Conservation (phyloP, 176 grass and related monocot species). For the Carex scoparia region DNA sequence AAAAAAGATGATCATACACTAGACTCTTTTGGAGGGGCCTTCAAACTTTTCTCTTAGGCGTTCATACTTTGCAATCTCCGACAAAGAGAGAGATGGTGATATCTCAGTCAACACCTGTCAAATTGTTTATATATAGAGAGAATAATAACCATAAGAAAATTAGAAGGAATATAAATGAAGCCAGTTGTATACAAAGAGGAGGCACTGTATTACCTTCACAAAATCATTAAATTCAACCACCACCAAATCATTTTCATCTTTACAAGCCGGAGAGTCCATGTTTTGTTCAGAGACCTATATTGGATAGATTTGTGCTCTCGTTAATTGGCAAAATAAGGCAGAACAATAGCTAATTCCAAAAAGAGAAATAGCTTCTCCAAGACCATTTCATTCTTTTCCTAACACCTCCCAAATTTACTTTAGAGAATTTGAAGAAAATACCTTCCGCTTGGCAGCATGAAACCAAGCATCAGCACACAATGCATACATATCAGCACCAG, state of each 20-base stretch:
- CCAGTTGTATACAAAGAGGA: not conserved
- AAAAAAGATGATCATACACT: not conserved
- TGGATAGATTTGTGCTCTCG: not conserved
- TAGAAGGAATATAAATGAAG: not conserved
- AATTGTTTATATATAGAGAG: not conserved
- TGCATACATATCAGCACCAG: constrained; percentile 93
- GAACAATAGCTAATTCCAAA: constrained; percentile 12
- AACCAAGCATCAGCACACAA: constrained; percentile 95
- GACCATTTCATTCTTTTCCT: not conserved
- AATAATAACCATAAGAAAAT: not conserved
- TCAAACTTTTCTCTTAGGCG: constrained; percentile 59
- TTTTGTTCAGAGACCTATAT: constrained; percentile 27
- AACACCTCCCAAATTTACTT: not conserved
- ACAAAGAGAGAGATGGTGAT: constrained; percentile 57
- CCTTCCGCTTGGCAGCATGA: constrained; percentile 79
- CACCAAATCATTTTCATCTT: constrained; percentile 51
- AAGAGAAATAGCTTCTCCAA: not conserved
- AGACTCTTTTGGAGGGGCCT: constrained; percentile 53
- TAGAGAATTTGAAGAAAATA: constrained; percentile 27
- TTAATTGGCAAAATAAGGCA: constrained; percentile 26
- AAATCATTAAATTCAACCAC: constrained; percentile 73
- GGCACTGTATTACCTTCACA: constrained; percentile 43
- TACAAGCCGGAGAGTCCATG: constrained; percentile 34
- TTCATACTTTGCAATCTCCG: constrained; percentile 57
- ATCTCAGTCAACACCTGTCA: constrained; percentile 61